A percentile compares a stretch with the other conserved stretches of the same genome.
Evolutionary conservation across 768 basidiomycete species (phyloP).

Genomic region (Pulveroboletus sp.): DNA sequence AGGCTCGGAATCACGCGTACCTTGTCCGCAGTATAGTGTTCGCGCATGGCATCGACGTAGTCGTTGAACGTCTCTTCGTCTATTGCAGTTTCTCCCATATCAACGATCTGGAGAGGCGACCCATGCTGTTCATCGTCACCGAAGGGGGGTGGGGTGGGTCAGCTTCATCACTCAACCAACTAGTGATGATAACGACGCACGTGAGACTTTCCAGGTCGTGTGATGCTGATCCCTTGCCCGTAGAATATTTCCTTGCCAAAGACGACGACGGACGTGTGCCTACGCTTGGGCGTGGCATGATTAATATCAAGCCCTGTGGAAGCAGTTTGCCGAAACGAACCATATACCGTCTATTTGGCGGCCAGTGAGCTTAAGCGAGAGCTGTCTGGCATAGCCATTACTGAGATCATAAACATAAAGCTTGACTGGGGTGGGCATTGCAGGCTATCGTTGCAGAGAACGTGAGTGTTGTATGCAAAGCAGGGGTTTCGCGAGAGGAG

Average conservation of each 20-base stretch:
- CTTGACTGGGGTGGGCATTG: conserved; percentile 46
- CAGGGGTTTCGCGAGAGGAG: background rate
- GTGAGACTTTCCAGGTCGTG: conserved; percentile 76
- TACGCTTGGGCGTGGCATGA: conserved; percentile 26
- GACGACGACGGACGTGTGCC: conserved; percentile 92
- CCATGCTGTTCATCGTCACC: conserved; percentile 53
- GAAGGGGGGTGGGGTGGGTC: background rate
- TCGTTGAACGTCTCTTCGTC: conserved; percentile 85
- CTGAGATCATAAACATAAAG: conserved; percentile 92
- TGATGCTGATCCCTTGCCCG: conserved; percentile 76
- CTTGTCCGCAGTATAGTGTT: conserved; percentile 87
- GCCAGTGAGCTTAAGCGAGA: conserved; percentile 80
- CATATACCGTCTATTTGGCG: conserved; percentile 92
- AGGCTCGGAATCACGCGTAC: conserved; percentile 35
- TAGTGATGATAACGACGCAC: conserved; percentile 38
- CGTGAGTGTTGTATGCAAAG: background rate
- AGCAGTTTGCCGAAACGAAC: conserved; percentile 37
- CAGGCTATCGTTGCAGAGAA: background rate
- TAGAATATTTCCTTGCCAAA: conserved; percentile 87
- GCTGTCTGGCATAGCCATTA: conserved; percentile 73
- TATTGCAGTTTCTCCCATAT: conserved; percentile 75
- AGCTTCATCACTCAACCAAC: background rate
- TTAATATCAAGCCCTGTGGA: conserved; percentile 2
- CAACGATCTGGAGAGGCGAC: conserved; percentile 58
- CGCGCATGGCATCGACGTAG: conserved; percentile 68